Evolutionary conservation across 2,329 filamentous ascomycete species (phyloP).

Genomic region (Verticillium alfalfae): DNA sequence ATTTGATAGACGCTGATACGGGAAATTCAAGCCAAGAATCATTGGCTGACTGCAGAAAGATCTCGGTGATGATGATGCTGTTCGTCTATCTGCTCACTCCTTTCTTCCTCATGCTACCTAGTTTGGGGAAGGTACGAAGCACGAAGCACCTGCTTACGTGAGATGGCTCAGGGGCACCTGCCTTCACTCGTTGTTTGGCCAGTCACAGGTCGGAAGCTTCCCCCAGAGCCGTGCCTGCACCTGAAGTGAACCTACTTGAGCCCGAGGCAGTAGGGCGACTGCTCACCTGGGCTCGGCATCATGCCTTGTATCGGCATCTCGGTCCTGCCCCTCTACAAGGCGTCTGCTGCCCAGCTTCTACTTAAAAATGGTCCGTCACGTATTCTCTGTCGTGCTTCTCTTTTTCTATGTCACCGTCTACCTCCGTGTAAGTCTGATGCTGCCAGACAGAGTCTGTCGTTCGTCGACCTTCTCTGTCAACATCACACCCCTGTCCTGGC

Average conservation of each 20-base stretch:
- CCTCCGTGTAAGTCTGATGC: constrained; percentile 5
- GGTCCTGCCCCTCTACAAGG: too few species aligned
- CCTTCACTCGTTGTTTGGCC: background rate
- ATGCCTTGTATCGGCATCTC: too few species aligned
- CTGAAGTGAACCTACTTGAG: too few species aligned
- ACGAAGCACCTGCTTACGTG: background rate
- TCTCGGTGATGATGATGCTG: background rate
- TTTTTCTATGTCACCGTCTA: constrained; percentile 4
- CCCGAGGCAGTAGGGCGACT: too few species aligned
- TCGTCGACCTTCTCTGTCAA: background rate
- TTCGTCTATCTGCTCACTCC: background rate
- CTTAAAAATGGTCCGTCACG: background rate
- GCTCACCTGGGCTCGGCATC: too few species aligned
- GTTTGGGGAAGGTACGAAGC: too few species aligned
- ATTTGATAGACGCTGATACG: background rate
- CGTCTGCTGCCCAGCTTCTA: background rate
- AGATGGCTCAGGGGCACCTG: background rate
- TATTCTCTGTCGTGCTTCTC: constrained; percentile 1
- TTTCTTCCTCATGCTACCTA: too few species aligned
- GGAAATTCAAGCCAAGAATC: too few species aligned
- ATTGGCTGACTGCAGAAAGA: background rate
- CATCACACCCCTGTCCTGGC: background rate
- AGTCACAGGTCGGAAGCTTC: too few species aligned
- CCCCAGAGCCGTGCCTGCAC: too few species aligned
- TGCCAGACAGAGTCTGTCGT: background rate